Evolutionary conservation across 164 flowering plant genomes (phyloP).

Genomic region (Annona squamosa): DNA sequence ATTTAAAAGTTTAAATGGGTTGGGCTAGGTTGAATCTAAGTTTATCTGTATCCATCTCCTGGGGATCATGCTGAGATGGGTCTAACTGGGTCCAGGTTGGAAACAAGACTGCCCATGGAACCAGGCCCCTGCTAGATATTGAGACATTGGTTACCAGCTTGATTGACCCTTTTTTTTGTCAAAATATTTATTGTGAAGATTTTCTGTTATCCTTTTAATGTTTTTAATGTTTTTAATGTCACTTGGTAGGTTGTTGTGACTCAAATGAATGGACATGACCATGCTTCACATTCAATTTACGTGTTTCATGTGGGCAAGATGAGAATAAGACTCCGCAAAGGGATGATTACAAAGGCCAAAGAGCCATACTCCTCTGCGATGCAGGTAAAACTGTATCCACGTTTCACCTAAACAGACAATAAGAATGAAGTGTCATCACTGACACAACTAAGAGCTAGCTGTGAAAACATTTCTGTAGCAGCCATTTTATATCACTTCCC

Average conservation of each 20-base stretch:
- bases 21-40: no score
- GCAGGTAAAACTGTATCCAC: constrained; percentile 35
- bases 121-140: no score
- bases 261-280: constrained; percentile 73
- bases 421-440: neutral
- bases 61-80: no score
- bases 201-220: neutral
- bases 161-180: no score
- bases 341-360: constrained; percentile 69
- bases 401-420: neutral
- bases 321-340: constrained; percentile 89
- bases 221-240: neutral
- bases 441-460: neutral
- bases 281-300: constrained; percentile 67
- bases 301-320: constrained; percentile 83
- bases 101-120: no score
- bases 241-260: constrained; percentile 67
- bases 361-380: constrained; percentile 73
- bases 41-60: no score
- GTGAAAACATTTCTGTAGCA: neutral
- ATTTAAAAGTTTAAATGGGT: no score
- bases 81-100: no score
- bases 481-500: neutral
- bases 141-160: no score
- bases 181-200: no score